These are phyloP conservation scores for Candida tibetensis DNA, from an alignment of 805 yeast genomes.

Conservation along the genomic window DNA sequence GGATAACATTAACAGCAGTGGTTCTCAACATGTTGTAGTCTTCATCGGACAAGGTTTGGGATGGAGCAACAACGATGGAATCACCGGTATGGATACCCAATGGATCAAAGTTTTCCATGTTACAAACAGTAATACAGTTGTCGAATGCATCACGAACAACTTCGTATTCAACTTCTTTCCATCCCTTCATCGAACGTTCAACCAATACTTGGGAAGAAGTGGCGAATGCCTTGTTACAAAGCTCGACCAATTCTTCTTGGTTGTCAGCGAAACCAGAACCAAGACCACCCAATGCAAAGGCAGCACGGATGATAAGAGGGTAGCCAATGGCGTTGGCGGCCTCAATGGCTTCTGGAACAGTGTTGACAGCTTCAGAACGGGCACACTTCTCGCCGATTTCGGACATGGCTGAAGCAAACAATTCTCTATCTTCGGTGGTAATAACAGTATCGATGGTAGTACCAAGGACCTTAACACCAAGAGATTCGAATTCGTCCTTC, in stretches of 20 bases:
- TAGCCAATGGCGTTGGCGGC: slow-evolving; percentile 88
- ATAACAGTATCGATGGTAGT: slow-evolving; percentile 94
- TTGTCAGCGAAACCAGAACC: slow-evolving; percentile 97
- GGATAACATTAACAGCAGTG: slow-evolving; percentile 93
- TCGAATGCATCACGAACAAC: slow-evolving; percentile 97
- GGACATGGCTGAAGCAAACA: slow-evolving; percentile 91
- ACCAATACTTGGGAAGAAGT: slow-evolving; percentile 94
- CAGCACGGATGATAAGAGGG: slow-evolving; percentile 97
- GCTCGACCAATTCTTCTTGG: slow-evolving; percentile 73
- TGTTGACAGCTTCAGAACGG: slow-evolving; percentile 78
- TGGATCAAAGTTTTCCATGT: slow-evolving; percentile 99
- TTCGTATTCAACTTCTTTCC: slow-evolving; percentile 99
- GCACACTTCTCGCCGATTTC: slow-evolving; percentile 97
- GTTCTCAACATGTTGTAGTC: slow-evolving; percentile 98
- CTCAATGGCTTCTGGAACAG: slow-evolving; percentile 73
- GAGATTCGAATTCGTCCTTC: slow-evolving; percentile 88
- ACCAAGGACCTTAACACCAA: slow-evolving; percentile 95
- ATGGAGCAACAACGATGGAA: slow-evolving; percentile 97
- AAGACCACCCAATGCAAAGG: slow-evolving; percentile 94
- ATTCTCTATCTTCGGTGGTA: slow-evolving; percentile 97
- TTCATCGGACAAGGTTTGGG: slow-evolving; percentile 94
- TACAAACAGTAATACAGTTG: slow-evolving; percentile 98
- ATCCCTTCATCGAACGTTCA: slow-evolving; percentile 96
- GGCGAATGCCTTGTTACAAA: slow-evolving; percentile 91
- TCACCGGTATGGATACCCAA: slow-evolving; percentile 99